These are phyloP conservation scores for Barnettozyma siamensis DNA, from an alignment of 805 yeast genomes.

Conservation along the genomic window DNA sequence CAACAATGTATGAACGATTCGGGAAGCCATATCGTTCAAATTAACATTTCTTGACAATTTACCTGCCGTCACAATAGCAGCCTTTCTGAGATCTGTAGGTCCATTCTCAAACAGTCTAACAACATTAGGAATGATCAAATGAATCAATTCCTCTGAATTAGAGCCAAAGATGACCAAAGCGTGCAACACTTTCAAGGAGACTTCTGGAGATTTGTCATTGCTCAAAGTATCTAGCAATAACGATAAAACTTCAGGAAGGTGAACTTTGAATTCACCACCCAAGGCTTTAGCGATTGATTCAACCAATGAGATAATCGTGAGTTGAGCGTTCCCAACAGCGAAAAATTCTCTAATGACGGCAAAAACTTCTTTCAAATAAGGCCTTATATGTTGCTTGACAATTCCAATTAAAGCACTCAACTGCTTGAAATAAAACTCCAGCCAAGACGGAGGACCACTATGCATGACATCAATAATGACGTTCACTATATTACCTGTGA, in stretches of 20 bases:
- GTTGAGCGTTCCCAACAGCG: conserved; percentile 55
- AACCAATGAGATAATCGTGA: conserved; percentile 70
- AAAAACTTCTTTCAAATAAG: conserved; percentile 71
- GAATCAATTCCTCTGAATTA: conserved; percentile 83
- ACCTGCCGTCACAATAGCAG: conserved; percentile 81
- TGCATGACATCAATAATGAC: conserved; percentile 84
- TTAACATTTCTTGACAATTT: conserved; percentile 67
- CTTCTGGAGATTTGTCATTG: conserved; percentile 57
- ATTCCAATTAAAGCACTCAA: conserved; percentile 71
- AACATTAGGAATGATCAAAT: conserved; percentile 79
- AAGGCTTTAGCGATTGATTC: conserved; percentile 82
- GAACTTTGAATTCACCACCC: conserved; percentile 87
- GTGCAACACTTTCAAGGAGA: conserved; percentile 68
- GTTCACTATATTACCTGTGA: conserved; percentile 80
- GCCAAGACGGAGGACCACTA: conserved; percentile 67
- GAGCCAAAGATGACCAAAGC: conserved; percentile 84
- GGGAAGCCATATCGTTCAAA: conserved; percentile 81
- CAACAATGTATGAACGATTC: conserved; percentile 81
- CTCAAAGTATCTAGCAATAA: conserved; percentile 72
- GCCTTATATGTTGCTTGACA: conserved; percentile 86
- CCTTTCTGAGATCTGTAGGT: conserved; percentile 48
- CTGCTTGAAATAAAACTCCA: conserved; percentile 87
- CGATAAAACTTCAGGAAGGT: conserved; percentile 72
- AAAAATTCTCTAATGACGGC: conserved; percentile 72
- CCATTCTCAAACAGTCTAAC: conserved; percentile 77